Evolutionary conservation across 1,284 basidiomycete species (phyloP).

Genomic region (Vanrija sp.): DNA sequence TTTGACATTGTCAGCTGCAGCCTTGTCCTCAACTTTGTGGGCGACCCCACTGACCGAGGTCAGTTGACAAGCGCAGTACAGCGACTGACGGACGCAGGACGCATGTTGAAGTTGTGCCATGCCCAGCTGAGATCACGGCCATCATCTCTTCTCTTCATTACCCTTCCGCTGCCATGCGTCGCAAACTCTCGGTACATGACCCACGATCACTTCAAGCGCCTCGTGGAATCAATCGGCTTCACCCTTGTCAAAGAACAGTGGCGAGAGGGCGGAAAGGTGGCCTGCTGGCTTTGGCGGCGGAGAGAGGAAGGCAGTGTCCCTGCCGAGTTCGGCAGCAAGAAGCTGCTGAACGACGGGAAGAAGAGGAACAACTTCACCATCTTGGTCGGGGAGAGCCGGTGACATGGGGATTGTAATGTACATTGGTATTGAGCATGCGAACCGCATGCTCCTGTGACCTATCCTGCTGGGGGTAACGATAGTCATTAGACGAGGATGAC

Average conservation of each 20-base stretch:
- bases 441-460: too few species aligned
- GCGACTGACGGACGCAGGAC: slow-evolving; percentile 52
- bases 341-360: slow-evolving; percentile 57
- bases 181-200: slow-evolving; percentile 76
- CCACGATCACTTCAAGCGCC: slow-evolving; percentile 55
- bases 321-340: slow-evolving; percentile 54
- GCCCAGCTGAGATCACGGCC: slow-evolving; percentile 58
- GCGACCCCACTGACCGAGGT: slow-evolving; percentile 72
- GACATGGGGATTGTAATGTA: too few species aligned
- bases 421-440: too few species aligned
- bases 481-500: slow-evolving; percentile 53
- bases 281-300: slow-evolving; percentile 46
- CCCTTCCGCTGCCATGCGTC: slow-evolving; percentile 74
- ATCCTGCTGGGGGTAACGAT: too few species aligned
- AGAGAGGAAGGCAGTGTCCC: neutral
- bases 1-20: slow-evolving; percentile 80
- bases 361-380: slow-evolving; percentile 77
- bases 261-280: slow-evolving; percentile 51
- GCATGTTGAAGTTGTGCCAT: slow-evolving; percentile 66
- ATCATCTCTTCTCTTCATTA: slow-evolving; percentile 62
- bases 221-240: slow-evolving; percentile 68
- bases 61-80: slow-evolving; percentile 10
- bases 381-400: neutral
- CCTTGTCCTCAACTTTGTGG: slow-evolving; percentile 81
- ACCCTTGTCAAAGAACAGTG: slow-evolving; percentile 58